phyloP scores from a whole-genome alignment of 2,329 filamentous ascomycete genomes.

The Septoria linicola region DNA sequence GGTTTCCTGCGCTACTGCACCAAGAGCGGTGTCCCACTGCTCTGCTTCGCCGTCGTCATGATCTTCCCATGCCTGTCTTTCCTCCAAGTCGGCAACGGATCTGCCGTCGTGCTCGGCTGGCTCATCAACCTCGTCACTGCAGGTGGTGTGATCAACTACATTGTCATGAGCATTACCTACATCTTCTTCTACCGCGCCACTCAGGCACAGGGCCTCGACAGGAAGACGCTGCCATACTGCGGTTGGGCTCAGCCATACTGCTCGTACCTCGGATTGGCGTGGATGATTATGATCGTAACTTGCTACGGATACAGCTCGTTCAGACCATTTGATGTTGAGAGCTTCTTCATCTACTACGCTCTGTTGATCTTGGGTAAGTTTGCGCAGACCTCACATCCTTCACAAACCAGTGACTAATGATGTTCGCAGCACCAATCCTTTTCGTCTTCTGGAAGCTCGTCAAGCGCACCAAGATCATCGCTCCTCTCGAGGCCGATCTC shows the following conservation, averaged over 20 bases:
- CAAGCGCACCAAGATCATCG: conserved; percentile 58
- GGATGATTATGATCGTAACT: conserved; percentile 40
- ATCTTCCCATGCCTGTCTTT: conserved; percentile 38
- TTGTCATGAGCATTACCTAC: conserved; percentile 58
- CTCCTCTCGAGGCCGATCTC: conserved; percentile 57
- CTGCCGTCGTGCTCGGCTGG: conserved; percentile 37
- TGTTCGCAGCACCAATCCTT: conserved; percentile 51
- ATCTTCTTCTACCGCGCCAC: conserved; percentile 57
- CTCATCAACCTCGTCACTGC: conserved; percentile 53
- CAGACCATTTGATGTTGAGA: conserved; percentile 43
- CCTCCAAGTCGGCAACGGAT: conserved; percentile 34
- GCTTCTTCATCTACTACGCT: conserved; percentile 53
- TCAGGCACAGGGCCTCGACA: conserved; percentile 52
- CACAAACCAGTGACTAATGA: conserved; percentile 6
- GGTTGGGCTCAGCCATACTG: conserved; percentile 58
- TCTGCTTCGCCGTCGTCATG: conserved; percentile 51
- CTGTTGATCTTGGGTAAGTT: conserved; percentile 52
- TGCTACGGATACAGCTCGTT: conserved; percentile 57
- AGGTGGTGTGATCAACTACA: conserved; percentile 59
- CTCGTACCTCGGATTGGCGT: conserved; percentile 38
- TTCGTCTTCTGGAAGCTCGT: conserved; percentile 64
- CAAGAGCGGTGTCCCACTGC: conserved; percentile 60
- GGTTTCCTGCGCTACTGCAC: conserved; percentile 58
- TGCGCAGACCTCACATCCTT: no score
- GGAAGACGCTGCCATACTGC: conserved; percentile 56